Base-by-base conservation (phyloP, 805 yeast species). In the Sugiyamaella qingdaonensis region DNA sequence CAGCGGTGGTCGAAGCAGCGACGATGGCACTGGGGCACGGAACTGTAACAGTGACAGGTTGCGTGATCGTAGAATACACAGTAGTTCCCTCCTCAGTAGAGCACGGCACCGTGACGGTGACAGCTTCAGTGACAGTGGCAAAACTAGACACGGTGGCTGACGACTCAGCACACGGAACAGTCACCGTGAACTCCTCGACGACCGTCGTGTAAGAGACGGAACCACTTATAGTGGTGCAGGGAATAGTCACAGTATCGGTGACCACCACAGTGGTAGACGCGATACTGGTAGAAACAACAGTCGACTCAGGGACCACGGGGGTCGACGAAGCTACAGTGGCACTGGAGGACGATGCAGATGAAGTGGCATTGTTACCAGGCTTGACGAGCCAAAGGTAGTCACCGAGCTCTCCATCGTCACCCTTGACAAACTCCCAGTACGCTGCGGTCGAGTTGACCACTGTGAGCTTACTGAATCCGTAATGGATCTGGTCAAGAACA, bases 361-460 rank as follows among this genome's bases (percentile, higher is more conserved):
- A 36, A 29, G 31, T 21, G 32, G 47, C 31, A 11, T 24, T 13
- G 36, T 19, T 35, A 31, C 29, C n/a, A 19, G 35, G 18, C 48
- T 52, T 52, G 11, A 48, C 11, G n/a, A 54, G 27, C 55, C 55
- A 54, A 2, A 54, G 37, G 39, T 52, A 19, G 33, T 54, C 57
- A 24, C 57, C 55, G 29, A 13, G 31, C 10, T 49, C 10, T 10
- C 66, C 66, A 35, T 56, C 65, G 11, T 54, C 53, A 13, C 66
- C 66, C 45, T 57, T 60, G 33, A 62, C 55, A 44, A 62, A 61
- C 52, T 62, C 61, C 64, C 62, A 58, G 14, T 61, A 64, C 2
- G 64, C 58, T 5, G 63, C 55, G 4, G 66, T 61, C 33, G 57
- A 53, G 55, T 62, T 54, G 49, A 55, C 51, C 44, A 55, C 62